Evolutionary conservation across 1,284 basidiomycete genomes (phyloP).

Genomic region (Ganoderma sinense): DNA sequence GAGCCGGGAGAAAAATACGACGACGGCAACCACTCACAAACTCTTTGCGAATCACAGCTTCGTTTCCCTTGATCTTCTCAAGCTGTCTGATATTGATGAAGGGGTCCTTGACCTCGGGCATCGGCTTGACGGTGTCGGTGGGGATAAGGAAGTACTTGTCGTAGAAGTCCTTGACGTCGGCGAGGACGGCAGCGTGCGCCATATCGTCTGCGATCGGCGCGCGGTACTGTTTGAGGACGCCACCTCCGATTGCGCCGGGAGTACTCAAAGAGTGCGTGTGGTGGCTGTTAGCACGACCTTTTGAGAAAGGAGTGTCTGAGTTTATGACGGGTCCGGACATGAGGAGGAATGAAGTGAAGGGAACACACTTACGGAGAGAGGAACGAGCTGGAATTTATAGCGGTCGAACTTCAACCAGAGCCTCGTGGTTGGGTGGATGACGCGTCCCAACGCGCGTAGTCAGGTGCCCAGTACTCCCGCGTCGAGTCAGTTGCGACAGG

Average conservation of each 20-base stretch:
- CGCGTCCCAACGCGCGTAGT: background rate
- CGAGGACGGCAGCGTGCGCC: constrained; percentile 1
- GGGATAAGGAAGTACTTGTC: background rate
- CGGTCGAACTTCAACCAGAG: background rate
- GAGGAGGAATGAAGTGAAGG: background rate
- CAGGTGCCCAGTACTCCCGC: background rate
- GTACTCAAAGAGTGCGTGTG: background rate
- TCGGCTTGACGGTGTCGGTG: background rate
- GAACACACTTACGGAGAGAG: background rate
- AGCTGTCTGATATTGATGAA: background rate
- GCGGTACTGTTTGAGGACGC: background rate
- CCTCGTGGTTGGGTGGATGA: background rate
- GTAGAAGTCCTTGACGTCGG: background rate
- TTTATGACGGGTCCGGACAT: background rate
- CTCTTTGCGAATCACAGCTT: background rate
- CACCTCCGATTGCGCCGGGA: background rate
- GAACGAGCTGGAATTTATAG: background rate
- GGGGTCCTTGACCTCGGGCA: background rate
- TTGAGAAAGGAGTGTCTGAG: background rate
- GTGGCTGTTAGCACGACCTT: background rate
- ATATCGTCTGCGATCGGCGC: background rate
- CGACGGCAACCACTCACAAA: background rate
- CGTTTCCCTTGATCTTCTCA: background rate
- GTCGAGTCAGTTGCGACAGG: background rate
- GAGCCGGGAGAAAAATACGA: background rate